These are phyloP conservation scores for Tolypocladium inflatum DNA, from an alignment of 2,329 filamentous ascomycete genomes.

Conservation along the genomic window DNA sequence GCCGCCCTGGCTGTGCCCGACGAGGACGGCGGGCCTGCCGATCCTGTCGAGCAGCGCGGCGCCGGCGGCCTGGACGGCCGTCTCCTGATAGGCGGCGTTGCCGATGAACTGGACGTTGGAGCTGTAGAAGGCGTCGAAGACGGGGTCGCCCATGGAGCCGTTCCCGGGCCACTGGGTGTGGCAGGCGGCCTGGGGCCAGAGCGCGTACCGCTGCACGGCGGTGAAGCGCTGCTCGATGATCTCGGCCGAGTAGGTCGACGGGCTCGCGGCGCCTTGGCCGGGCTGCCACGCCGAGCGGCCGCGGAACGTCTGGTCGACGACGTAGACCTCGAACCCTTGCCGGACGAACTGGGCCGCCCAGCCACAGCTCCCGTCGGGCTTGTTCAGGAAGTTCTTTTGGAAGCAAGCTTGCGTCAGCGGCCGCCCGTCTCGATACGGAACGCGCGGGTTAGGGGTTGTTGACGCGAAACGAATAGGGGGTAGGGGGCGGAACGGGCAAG, in stretches of 20 bases:
- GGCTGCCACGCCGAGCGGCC: constrained; percentile 34
- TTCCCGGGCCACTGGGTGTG: constrained; percentile 35
- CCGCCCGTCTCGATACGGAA: background rate
- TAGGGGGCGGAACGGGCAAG: background rate
- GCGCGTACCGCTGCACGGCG: constrained; percentile 18
- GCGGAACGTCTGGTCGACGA: constrained; percentile 35
- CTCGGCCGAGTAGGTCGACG: constrained; percentile 21
- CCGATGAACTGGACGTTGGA: constrained; percentile 26
- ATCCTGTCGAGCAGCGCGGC: constrained; percentile 32
- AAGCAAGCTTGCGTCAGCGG: background rate
- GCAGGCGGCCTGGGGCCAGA: constrained; percentile 27
- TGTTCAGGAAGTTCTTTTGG: constrained; percentile 25
- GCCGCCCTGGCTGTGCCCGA: constrained; percentile 38
- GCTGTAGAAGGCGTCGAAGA: constrained; percentile 32
- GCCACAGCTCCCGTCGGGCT: constrained; percentile 25
- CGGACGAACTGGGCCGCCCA: constrained; percentile 38
- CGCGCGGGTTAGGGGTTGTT: background rate
- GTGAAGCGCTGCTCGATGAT: constrained; percentile 27
- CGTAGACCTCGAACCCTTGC: constrained; percentile 36
- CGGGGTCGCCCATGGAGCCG: constrained; percentile 25
- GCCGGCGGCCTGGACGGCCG: constrained; percentile 26
- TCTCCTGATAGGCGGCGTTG: constrained; percentile 24
- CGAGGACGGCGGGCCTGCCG: constrained; percentile 26
- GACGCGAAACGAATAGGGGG: background rate
- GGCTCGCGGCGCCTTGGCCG: constrained; percentile 11